phyloP scores from a whole-genome alignment of 495 filamentous ascomycete species.

The Hypoxylon trugodes region DNA sequence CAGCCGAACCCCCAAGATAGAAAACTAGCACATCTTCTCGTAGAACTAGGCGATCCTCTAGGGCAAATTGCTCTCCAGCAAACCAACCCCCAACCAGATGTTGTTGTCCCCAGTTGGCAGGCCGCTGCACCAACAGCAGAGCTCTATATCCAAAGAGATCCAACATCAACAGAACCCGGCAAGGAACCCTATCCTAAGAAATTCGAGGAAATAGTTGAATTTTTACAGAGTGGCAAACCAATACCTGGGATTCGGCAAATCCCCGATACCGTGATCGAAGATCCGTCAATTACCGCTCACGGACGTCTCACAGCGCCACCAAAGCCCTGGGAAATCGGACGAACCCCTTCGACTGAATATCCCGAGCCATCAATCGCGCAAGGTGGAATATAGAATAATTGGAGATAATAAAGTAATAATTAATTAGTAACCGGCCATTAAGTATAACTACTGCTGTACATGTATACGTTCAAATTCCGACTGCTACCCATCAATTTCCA shows the following conservation, averaged over 20 bases:
- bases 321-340: slow-evolving; percentile 81
- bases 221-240: slow-evolving; percentile 83
- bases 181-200: slow-evolving; percentile 78
- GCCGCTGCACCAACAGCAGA: slow-evolving; percentile 53
- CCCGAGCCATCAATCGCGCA: background rate
- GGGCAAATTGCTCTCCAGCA: slow-evolving; percentile 30
- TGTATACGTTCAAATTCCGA: background rate
- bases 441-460: background rate
- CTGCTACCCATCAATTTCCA: slow-evolving; percentile 25
- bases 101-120: slow-evolving; percentile 54
- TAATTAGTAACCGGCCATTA: background rate
- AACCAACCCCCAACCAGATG: slow-evolving; percentile 9
- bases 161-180: slow-evolving; percentile 42
- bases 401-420: slow-evolving; percentile 7
- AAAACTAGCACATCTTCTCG: slow-evolving; percentile 39
- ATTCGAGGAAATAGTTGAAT: slow-evolving; percentile 88
- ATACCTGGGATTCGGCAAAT: slow-evolving; percentile 93
- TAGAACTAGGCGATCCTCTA: slow-evolving; percentile 38
- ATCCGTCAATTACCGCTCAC: slow-evolving; percentile 47
- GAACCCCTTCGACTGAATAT: slow-evolving; percentile 3
- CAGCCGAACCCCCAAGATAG: slow-evolving; percentile 38
- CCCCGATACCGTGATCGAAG: slow-evolving; percentile 78
- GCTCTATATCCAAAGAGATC: slow-evolving; percentile 43
- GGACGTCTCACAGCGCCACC: slow-evolving; percentile 63
- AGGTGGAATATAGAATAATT: slow-evolving; percentile 1